Evolutionary conservation across 495 filamentous ascomycete species (phyloP).

Genomic region (Corynascus novoguineensis): DNA sequence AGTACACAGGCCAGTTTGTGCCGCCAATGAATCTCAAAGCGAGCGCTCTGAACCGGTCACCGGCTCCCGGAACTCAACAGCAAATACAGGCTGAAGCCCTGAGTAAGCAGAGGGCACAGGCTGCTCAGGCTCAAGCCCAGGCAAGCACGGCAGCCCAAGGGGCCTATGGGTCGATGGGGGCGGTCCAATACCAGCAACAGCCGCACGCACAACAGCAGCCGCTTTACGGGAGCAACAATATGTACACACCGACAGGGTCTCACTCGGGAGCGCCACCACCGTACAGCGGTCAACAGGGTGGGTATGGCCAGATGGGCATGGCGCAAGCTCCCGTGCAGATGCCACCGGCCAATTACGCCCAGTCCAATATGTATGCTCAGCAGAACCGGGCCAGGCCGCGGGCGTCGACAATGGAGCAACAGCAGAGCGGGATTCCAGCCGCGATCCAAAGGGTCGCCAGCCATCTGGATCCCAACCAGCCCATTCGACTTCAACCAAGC

Average conservation of each 20-base stretch:
- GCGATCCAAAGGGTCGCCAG: constrained; percentile 94
- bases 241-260: constrained; percentile 64
- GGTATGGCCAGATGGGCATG: constrained; percentile 74
- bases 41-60: constrained; percentile 72
- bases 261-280: constrained; percentile 75
- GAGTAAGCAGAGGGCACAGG: constrained; percentile 78
- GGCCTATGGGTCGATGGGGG: constrained; percentile 38
- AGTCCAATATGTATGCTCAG: constrained; percentile 72
- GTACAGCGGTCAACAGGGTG: constrained; percentile 66
- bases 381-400: constrained; percentile 62
- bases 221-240: constrained; percentile 62
- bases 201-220: constrained; percentile 47
- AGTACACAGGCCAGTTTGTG: constrained; percentile 91
- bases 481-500: constrained; percentile 90
- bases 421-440: constrained; percentile 83
- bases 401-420: constrained; percentile 92
- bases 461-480: constrained; percentile 90
- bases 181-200: constrained; percentile 41
- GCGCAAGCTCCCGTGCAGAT: constrained; percentile 59
- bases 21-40: constrained; percentile 97
- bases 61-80: constrained; percentile 93
- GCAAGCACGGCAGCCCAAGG: constrained; percentile 49
- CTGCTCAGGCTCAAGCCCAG: constrained; percentile 60
- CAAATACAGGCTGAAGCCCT: constrained; percentile 90
- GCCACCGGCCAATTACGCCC: constrained; percentile 61